These are phyloP conservation scores for Xylaria sp. DNA, from an alignment of 2,329 filamentous ascomycete species.

Conservation along the genomic window DNA sequence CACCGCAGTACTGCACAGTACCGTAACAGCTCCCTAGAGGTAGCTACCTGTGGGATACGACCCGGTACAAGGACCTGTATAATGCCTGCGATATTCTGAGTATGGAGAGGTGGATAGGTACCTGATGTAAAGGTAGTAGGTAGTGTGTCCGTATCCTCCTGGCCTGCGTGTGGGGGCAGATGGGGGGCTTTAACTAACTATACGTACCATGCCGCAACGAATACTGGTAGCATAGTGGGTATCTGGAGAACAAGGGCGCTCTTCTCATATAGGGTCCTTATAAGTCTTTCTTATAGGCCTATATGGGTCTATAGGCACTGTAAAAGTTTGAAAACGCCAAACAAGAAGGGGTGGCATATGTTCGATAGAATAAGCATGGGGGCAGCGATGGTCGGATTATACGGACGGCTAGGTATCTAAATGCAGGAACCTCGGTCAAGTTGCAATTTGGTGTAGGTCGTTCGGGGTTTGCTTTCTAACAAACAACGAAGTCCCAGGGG, in stretches of 20 bases:
- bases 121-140: background rate
- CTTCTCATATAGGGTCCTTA: background rate
- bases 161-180: conserved; percentile 2
- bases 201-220: conserved; percentile 2
- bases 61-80: background rate
- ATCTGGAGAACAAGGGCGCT: background rate
- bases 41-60: background rate
- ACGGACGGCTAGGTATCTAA: background rate
- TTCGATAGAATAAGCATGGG: conserved; percentile 14
- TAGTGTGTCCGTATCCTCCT: background rate
- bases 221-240: background rate
- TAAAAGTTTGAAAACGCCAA: background rate
- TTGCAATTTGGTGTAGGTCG: background rate
- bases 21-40: background rate
- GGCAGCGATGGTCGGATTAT: conserved; percentile 8
- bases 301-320: background rate
- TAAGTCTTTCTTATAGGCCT: background rate
- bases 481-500: background rate
- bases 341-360: conserved; percentile 15
- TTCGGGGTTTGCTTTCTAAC: background rate
- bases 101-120: background rate
- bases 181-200: conserved; percentile 17
- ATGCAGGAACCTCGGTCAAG: conserved; percentile 21
- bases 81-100: background rate
- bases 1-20: background rate